A percentile compares a stretch with the other conserved stretches of the same genome.
These are phyloP conservation scores for Trichophyton simii DNA, from an alignment of 2,329 filamentous ascomycete species.

Conservation along the genomic window DNA sequence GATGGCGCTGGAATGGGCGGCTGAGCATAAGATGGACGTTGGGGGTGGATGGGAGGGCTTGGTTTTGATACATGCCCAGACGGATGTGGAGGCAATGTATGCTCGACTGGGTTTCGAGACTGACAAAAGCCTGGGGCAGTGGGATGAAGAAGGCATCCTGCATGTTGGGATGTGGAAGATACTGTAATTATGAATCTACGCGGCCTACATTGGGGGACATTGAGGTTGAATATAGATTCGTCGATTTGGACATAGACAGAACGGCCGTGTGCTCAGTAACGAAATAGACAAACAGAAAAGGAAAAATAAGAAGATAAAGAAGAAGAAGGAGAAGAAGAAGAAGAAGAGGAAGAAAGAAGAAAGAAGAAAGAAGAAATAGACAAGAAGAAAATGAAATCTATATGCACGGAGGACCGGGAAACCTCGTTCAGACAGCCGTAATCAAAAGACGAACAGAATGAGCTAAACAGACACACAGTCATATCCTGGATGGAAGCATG, in stretches of 20 bases:
- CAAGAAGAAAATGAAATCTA: not conserved
- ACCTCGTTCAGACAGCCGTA: not conserved
- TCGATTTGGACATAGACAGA: not conserved
- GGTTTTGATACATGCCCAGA: slow-evolving; percentile 68
- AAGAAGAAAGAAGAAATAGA: not conserved
- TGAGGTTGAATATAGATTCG: not conserved
- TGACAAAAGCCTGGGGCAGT: slow-evolving; percentile 61
- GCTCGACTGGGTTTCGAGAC: slow-evolving; percentile 57
- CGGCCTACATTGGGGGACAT: not conserved
- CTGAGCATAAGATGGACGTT: slow-evolving; percentile 37
- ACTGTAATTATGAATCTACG: slow-evolving; percentile 13
- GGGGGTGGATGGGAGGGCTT: slow-evolving; percentile 53
- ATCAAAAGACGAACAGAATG: not conserved
- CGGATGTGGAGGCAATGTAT: slow-evolving; percentile 53
- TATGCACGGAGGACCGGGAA: slow-evolving; percentile 1
- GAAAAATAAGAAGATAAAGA: not conserved
- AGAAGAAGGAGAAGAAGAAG: not conserved
- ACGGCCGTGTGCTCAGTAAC: not conserved
- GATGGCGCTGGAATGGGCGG: slow-evolving; percentile 56
- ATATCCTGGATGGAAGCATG: not conserved
- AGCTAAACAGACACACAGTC: not conserved
- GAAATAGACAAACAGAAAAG: not conserved
- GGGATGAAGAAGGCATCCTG: slow-evolving; percentile 72
- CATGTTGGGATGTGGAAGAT: slow-evolving; percentile 73
- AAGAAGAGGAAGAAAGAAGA: not conserved